Base-by-base conservation (phyloP, 139 green algal species). In the Asterochloris erici region DNA sequence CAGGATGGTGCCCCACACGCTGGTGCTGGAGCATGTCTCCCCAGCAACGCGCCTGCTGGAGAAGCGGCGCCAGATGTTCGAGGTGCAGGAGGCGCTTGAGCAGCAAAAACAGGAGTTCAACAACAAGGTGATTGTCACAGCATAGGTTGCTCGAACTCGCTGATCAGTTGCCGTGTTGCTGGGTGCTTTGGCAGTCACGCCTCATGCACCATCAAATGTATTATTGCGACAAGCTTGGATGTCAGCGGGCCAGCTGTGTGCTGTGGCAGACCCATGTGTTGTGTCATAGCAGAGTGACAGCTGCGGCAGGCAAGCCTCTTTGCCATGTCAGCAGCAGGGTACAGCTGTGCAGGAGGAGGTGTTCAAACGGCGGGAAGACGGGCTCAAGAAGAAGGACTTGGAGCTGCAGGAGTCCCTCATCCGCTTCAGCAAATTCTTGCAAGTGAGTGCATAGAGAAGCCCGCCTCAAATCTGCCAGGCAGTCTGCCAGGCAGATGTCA, bases 371-470 rank as follows among this genome's bases (percentile, higher is more conserved):
- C 85, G 94, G 26, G 94, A 98, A 82, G 92, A 97, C 61, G 90
- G 88, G 0, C 83, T 98, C 14, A 98, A 98, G 88, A 88, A 91
- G 26, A 95, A 95, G 80, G 94, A 98, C 83, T 73, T 97, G 29
- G 94, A 98, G 82, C 90, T 98, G 13, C 94, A 98, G 81, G 95
- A 97, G 77, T 95, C 90, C 0, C 91, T 98, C 16, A 96, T 98
- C 73, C 83, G 93, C 0, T 98, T 98, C 91, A 94, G 88, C 85
- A 96, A 97, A 76, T 98, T 98, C 81, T 82, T 98, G 61, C 38
- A 54, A 54, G 38, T 54, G 6, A 6, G 38, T 6, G 38, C 6
- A 54, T 54, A 6, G 38, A 54, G 38, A 54, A 54, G 38, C 38
- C 38, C 6, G 38, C 38, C 38, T 54, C 38, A 54, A n/a, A 90